Base-by-base conservation (phyloP, 345 rosid species). In the Citrus reticulata region DNA sequence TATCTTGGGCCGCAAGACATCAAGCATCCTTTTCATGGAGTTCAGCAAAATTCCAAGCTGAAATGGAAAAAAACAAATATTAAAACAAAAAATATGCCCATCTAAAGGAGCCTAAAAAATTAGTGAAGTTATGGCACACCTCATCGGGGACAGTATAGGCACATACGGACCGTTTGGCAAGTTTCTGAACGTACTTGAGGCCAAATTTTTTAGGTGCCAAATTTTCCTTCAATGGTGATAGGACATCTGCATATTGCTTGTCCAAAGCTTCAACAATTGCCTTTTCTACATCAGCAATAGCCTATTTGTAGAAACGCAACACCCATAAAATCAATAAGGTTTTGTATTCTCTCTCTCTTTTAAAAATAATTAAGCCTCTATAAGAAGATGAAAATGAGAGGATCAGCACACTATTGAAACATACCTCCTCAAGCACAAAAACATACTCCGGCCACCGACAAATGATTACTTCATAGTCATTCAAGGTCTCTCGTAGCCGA, bases 1-100 rank as follows among this genome's bases (percentile, higher is more conserved):
- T 81, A 94, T 87, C 78, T 85, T 93, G 27, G 99, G 97, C 17
- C 93, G 91, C 72, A 90, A 79, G 70, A 88, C 80, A 85, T 96
- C 99, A 71, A 96, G 90, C 98, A 96, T 94, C 83, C 99, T 90
- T 83, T 93, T 96, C 97, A 96, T 83, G 42, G 99, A 93, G 87
- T 96, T 96, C 80, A 94, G 81, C 73, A 96, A 79, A 86, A 94
- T 88, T 49, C 98, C 99, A 73, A 93, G 89, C 97, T 96, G 89
- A 82, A 83, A 66, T 58, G 37, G 40, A 64, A 54, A 82, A 81
- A 58, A 20, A 17, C 58, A 54, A 70, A 78, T 54, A 42, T 61
- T 40, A 55, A 55, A 81, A 66, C 74, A 74, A 74, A 68, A 77
- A 74, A 79, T 34, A 85, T 10, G 20, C 70, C 68, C 9, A 65